These are phyloP conservation scores for Alternaria incomplexa DNA, from an alignment of 2,329 filamentous ascomycete species.

Conservation along the genomic window DNA sequence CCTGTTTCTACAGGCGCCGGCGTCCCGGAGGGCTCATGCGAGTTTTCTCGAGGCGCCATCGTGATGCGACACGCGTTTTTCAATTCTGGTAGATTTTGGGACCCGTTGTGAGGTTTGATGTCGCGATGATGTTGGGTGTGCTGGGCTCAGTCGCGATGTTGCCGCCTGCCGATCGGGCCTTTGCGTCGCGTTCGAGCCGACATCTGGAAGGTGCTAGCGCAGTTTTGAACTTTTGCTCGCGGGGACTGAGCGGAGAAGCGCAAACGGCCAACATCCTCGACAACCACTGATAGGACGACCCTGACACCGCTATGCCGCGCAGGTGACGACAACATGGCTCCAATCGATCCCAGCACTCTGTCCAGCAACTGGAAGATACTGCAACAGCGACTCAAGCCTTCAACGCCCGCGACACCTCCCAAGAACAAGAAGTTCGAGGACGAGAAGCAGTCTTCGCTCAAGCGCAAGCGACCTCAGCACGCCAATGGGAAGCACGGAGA, in stretches of 20 bases:
- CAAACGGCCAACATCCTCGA: slow-evolving; percentile 21
- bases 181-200: slow-evolving; percentile 12
- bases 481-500: slow-evolving; percentile 25
- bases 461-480: slow-evolving; percentile 42
- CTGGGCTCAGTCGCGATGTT: slow-evolving; percentile 35
- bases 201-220: slow-evolving; percentile 22
- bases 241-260: slow-evolving; percentile 11
- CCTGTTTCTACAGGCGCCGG: slow-evolving; percentile 73
- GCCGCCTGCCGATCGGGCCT: slow-evolving; percentile 22
- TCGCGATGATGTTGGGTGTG: slow-evolving; percentile 37
- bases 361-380: slow-evolving; percentile 79
- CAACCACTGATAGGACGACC: slow-evolving; percentile 17
- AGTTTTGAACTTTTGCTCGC: slow-evolving; percentile 30
- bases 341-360: slow-evolving; percentile 50
- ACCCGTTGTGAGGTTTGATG: slow-evolving; percentile 36
- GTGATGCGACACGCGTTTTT: slow-evolving; percentile 11
- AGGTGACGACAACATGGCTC: slow-evolving; percentile 43
- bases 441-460: slow-evolving; percentile 33
- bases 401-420: slow-evolving; percentile 39
- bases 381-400: slow-evolving; percentile 61
- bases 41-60: slow-evolving; percentile 64
- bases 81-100: slow-evolving; percentile 23
- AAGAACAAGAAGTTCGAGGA: slow-evolving; percentile 33
- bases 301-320: slow-evolving; percentile 34
- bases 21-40: slow-evolving; percentile 60